phyloP scores from a whole-genome alignment of 768 basidiomycete species.

The Daedaleopsis sinensis region DNA sequence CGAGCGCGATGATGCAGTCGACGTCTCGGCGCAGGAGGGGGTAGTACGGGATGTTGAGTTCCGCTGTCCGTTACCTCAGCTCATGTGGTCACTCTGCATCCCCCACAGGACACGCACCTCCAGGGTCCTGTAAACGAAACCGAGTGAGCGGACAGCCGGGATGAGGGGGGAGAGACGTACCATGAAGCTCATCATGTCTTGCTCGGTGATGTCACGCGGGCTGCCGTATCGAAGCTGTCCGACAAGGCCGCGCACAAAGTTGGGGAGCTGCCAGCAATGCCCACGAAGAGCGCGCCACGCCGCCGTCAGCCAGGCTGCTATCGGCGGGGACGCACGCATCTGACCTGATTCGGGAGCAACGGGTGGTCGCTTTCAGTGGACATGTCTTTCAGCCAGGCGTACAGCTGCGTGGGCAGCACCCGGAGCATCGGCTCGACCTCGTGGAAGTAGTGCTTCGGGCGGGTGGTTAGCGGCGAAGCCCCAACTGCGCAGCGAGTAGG shows the following conservation, averaged over 20 bases:
- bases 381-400: constrained; percentile 28
- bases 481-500: neutral
- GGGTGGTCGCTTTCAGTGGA: constrained; percentile 31
- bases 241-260: constrained; percentile 29
- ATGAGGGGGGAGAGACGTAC: constrained; percentile 2
- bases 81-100: neutral
- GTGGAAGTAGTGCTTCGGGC: constrained; percentile 26
- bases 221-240: constrained; percentile 27
- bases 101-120: constrained; percentile 18
- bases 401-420: constrained; percentile 27
- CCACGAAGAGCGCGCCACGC: neutral
- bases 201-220: constrained; percentile 26
- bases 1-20: constrained; percentile 31
- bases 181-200: constrained; percentile 28
- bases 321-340: neutral
- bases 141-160: neutral
- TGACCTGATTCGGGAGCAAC: constrained; percentile 28
- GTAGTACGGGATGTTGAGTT: constrained; percentile 32
- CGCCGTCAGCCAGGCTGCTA: neutral
- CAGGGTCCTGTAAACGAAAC: constrained; percentile 23
- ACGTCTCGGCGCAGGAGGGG: constrained; percentile 28
- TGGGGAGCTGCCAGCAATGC: constrained; percentile 21
- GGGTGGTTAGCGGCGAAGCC: too few relatives aligned
- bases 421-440: constrained; percentile 28
- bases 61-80: constrained; percentile 17